Conservation (phyloP, 179 eudicot species). For the Camellia oleifera region DNA sequence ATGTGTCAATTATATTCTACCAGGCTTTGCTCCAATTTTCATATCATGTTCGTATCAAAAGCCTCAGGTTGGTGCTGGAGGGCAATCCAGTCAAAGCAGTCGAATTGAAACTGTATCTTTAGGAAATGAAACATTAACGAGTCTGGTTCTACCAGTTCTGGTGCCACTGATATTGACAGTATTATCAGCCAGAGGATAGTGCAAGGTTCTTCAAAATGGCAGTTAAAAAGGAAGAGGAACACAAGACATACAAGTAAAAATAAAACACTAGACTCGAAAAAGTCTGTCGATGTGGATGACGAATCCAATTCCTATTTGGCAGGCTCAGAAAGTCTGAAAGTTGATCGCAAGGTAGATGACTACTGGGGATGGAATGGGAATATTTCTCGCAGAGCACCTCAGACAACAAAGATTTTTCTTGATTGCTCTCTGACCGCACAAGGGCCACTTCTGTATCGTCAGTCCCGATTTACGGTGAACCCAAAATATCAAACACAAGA, state of each 20-base stretch:
- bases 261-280: constrained; percentile 29
- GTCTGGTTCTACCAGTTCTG: constrained; percentile 44
- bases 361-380: constrained; percentile 35
- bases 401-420: constrained; percentile 1
- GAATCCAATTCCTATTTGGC: constrained; percentile 26
- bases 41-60: constrained; percentile 29
- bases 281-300: constrained; percentile 26
- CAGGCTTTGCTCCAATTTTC: constrained; percentile 32
- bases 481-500: constrained; percentile 39
- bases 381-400: constrained; percentile 10
- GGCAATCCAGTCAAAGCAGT: constrained; percentile 37
- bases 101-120: constrained; percentile 35
- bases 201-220: constrained; percentile 73
- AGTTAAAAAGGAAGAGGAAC: constrained; percentile 76
- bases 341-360: constrained; percentile 26
- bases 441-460: constrained; percentile 42
- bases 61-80: constrained; percentile 31
- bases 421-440: constrained; percentile 23
- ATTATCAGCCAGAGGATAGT: constrained; percentile 28
- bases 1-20: constrained; percentile 3
- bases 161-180: constrained; percentile 31
- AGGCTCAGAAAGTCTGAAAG: constrained; percentile 19
- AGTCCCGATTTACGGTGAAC: constrained; percentile 42
- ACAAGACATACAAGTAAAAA: constrained; percentile 40
- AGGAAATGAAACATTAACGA: constrained; percentile 41